Evolutionary conservation across 345 rosid species (phyloP), one percentile per base, ranked within the genome.

Genomic region (Acer negundo): DNA sequence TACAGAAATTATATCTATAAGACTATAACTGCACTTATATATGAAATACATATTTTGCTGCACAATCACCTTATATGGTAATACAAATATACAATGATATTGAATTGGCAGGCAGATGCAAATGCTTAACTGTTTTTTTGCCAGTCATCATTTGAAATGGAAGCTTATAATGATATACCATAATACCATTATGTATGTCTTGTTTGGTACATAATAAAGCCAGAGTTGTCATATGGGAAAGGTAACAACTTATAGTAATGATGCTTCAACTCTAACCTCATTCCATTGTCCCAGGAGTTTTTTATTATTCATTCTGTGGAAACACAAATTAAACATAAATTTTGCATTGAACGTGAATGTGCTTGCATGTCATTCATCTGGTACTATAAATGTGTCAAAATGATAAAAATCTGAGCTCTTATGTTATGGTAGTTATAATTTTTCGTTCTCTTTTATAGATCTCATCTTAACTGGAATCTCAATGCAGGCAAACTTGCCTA

Each of bases 401-500:
- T 44, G 58, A 19, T 13, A 20, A 28, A 12, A 31, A 2, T 75
- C 22, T 64, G 70, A 40, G n/a, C 44, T 35, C 2, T 47, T 58
- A 51, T 16, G 67, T 23, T 59, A 62, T 67, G 13, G 24, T 44
- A 56, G 23, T 23, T 31, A 4, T 78, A 17, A 47, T 46, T 15
- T 61, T 56, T 69, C 46, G 4, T 31, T 68, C 44, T 55, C 73
- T 23, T 63, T 66, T 10, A 46, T 73, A 51, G 46, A 74, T 62
- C 35, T 69, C 26, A 64, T 77, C 20, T 78, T 76, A 62, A 73
- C 44, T 76, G 63, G 68, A 62, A 62, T 67, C 70, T 11, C 71
- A 75, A 16, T 78, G 38, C 69, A 95, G 99, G 99, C 99, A 76
- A 95, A 95, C 90, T 86, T 95, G 88, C 99, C 97, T 0, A 93